Evolutionary conservation across 78 protist species (phyloP), one percentile per base, ranked within the genome.

Genomic region (Bodo saltans): DNA sequence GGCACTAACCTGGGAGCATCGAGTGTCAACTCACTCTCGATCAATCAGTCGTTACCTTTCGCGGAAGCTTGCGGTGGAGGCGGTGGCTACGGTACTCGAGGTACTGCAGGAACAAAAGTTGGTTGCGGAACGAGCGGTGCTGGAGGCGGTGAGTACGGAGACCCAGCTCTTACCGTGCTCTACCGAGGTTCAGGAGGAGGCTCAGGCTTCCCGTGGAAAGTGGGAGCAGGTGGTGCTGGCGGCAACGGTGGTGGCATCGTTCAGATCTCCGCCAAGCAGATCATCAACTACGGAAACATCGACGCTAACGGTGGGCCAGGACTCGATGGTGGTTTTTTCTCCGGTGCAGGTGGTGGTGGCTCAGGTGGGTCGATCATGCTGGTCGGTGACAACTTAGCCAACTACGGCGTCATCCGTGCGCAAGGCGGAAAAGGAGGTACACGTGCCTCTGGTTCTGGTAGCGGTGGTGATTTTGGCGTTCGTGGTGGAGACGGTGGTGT

Each of bases 301-400:
- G 39, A 21, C 12, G 29, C 81, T 27, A 39, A 4, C 52, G 81
- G 81, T 12, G 81, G 67, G 32, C 28, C 11, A 1, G 81, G 81
- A 8, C 21, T 1, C 35, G 42, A 76, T 27, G 81, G 81, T 29
- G 81, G 81, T 3, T 76, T 30, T 67, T 76, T 37, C 81, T 39
- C 67, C 3, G 81, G 81, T 17, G 81, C 69, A 47, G 81, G 81
- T 1, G 81, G 81, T 67, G 81, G 81, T 1, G 81, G 81, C 68
- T 2, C 53, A 27, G 81, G 81, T 3, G 81, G 81, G 69, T 1
- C 37, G 69, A 76, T 76, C 81, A 27, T 8, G 33, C 81, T 76
- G 33, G 67, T 4, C 27, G 81, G 81, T 3, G 81, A 76, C 17
- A n/a, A 1, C 35, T 60, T 76, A 8, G 69, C 8, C 33, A 76